Conservation (phyloP, 2,329 filamentous ascomycete genomes). For the Botryotinia convoluta region DNA sequence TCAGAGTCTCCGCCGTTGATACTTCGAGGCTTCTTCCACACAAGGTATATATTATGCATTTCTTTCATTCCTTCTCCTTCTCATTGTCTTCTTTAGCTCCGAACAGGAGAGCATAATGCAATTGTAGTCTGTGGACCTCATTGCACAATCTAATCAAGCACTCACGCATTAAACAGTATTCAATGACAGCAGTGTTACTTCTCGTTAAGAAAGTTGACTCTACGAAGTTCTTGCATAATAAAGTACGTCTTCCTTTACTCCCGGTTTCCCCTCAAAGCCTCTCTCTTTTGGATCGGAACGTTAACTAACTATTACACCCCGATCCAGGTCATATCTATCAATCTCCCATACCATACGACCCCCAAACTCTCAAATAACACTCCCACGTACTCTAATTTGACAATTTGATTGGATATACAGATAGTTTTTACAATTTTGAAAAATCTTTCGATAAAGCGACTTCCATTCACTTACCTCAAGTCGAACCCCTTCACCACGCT, state of each 20-base stretch:
- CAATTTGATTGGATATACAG: not conserved
- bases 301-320: not conserved
- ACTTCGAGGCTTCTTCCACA: not conserved
- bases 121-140: not conserved
- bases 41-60: not conserved
- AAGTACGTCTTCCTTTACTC: not conserved
- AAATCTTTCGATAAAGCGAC: not conserved
- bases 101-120: too few species aligned
- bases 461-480: slow-evolving; percentile 2
- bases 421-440: not conserved
- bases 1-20: not conserved
- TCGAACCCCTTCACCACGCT: slow-evolving; percentile 13
- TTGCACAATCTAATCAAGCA: not conserved
- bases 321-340: not conserved
- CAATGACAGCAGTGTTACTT: not conserved
- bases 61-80: not conserved
- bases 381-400: not conserved
- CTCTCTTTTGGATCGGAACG: not conserved
- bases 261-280: not conserved
- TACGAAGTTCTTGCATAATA: not conserved
- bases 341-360: not conserved
- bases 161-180: not conserved
- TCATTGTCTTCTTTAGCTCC: not conserved
- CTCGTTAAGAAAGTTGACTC: not conserved
- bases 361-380: not conserved